A percentile compares a stretch with the other conserved stretches of the same genome.
These are phyloP conservation scores for Sordaria brevicollis DNA, from an alignment of 495 filamentous ascomycete genomes.

Conservation along the genomic window DNA sequence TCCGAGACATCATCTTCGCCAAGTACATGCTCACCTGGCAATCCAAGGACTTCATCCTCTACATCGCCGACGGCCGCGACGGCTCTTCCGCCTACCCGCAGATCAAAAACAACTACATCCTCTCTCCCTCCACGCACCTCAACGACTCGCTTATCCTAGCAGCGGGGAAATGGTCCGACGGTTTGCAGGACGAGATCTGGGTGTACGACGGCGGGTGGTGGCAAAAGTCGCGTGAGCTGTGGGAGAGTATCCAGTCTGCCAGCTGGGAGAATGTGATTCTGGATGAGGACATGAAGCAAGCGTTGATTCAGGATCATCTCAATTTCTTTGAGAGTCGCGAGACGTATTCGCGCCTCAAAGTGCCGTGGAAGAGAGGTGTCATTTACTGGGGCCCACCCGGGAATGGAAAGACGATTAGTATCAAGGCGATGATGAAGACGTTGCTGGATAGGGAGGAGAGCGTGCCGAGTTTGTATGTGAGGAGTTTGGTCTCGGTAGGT, in stretches of 20 bases:
- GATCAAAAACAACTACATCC: slow-evolving; percentile 38
- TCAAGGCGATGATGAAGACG: slow-evolving; percentile 55
- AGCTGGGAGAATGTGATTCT: slow-evolving; percentile 58
- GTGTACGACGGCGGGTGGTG: slow-evolving; percentile 53
- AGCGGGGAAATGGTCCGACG: slow-evolving; percentile 34
- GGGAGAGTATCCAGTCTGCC: slow-evolving; percentile 41
- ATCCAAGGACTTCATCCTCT: slow-evolving; percentile 40
- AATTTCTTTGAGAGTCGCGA: slow-evolving; percentile 47
- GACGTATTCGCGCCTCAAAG: slow-evolving; percentile 45
- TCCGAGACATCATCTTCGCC: slow-evolving; percentile 34
- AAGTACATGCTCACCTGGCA: slow-evolving; percentile 44
- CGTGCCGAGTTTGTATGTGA: slow-evolving; percentile 27
- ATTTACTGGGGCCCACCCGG: slow-evolving; percentile 52
- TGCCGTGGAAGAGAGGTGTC: slow-evolving; percentile 45
- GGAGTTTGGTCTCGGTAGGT: slow-evolving; percentile 26
- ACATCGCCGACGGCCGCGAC: slow-evolving; percentile 41
- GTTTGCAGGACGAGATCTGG: slow-evolving; percentile 52
- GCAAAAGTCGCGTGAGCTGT: slow-evolving; percentile 50
- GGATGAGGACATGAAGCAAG: slow-evolving; percentile 49
- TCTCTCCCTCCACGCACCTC: slow-evolving; percentile 26
- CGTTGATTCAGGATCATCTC: slow-evolving; percentile 46
- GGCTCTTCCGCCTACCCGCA: slow-evolving; percentile 22
- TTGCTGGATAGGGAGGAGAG: slow-evolving; percentile 31
- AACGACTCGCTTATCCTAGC: slow-evolving; percentile 44
- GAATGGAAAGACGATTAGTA: slow-evolving; percentile 60